Evolutionary conservation across 805 yeast genomes (phyloP).

Genomic region (Candida coquimbonensis): DNA sequence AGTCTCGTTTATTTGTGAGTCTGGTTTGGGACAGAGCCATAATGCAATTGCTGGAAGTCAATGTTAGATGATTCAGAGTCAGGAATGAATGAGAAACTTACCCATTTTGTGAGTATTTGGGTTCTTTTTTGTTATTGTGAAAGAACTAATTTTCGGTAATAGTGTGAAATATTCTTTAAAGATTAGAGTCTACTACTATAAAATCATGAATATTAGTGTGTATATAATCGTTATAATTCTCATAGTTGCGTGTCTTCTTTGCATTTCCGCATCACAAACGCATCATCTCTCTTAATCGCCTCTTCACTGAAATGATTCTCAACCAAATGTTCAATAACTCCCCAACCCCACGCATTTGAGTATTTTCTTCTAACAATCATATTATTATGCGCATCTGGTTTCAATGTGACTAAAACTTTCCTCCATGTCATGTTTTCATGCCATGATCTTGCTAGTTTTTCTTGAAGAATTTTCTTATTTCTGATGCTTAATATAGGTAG

Average conservation of each 20-base stretch:
- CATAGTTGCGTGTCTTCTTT: too few relatives aligned
- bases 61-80: too few relatives aligned
- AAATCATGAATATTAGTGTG: too few relatives aligned
- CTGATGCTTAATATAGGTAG: not conserved
- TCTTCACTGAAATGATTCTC: conserved; percentile 36
- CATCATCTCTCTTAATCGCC: conserved; percentile 3
- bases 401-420: conserved; percentile 76
- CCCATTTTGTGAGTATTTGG: too few relatives aligned
- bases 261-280: not conserved
- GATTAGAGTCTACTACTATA: too few relatives aligned
- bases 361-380: conserved; percentile 83
- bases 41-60: conserved; percentile 37
- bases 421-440: conserved; percentile 84
- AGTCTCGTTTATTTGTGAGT: conserved; percentile 47
- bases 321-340: conserved; percentile 77
- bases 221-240: too few relatives aligned
- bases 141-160: too few relatives aligned
- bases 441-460: conserved; percentile 82
- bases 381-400: conserved; percentile 94
- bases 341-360: conserved; percentile 94
- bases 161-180: too few relatives aligned
- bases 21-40: conserved; percentile 68
- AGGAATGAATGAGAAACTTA: too few relatives aligned
- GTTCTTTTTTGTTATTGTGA: too few relatives aligned
- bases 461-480: conserved; percentile 31